A percentile compares a stretch with the other conserved stretches of the same genome.
Evolutionary conservation across 306 rosid species (phyloP).

Genomic region (Pachyrhizus erosus): DNA sequence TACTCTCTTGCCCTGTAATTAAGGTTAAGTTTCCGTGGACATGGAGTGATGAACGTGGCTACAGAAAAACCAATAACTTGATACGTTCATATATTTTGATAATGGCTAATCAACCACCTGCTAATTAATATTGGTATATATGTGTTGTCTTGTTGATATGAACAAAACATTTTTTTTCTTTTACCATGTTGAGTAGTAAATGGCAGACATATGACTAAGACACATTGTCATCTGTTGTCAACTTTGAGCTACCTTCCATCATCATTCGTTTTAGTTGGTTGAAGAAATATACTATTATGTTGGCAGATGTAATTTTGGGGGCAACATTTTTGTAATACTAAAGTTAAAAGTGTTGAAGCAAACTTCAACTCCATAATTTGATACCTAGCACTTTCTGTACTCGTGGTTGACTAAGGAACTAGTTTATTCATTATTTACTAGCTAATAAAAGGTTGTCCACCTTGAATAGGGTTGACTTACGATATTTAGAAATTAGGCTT

Average conservation of each 20-base stretch:
- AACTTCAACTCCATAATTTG: conserved; percentile 20
- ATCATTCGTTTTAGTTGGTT: not conserved
- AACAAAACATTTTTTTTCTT: not conserved
- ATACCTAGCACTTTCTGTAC: not conserved
- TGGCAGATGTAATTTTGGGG: not conserved
- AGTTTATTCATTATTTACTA: not conserved
- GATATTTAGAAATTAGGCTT: not conserved
- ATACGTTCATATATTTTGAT: conserved; percentile 30
- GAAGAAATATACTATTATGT: not conserved
- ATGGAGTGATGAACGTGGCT: conserved; percentile 24
- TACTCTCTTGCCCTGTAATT: not conserved
- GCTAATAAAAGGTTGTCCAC: not conserved
- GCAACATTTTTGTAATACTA: conserved; percentile 3
- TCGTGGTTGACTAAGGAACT: not conserved
- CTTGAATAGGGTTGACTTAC: not conserved
- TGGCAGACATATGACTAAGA: not conserved
- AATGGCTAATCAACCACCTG: conserved; percentile 44
- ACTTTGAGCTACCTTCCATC: not conserved
- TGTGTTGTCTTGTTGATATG: not conserved
- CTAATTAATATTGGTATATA: not conserved
- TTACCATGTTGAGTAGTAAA: not conserved
- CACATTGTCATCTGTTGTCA: not conserved
- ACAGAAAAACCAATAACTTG: conserved; percentile 23
- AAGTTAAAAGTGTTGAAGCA: not conserved
- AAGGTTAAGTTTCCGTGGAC: not conserved